These are phyloP conservation scores for Carex myosuroides DNA, from an alignment of 176 grass and related monocot genomes.

Conservation along the genomic window DNA sequence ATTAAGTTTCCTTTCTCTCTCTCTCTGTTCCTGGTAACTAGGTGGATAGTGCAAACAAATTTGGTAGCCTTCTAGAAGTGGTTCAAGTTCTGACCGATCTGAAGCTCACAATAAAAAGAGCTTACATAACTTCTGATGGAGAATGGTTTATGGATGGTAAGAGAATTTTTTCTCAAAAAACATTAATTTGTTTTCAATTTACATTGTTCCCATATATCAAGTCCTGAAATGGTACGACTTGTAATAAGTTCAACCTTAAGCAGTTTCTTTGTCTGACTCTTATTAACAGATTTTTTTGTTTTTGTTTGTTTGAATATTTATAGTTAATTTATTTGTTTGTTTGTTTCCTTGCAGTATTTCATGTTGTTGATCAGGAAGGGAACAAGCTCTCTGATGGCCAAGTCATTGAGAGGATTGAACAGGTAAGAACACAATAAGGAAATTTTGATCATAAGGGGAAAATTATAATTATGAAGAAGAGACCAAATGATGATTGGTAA, in stretches of 20 bases:
- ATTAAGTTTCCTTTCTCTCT: background rate
- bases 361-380: constrained; percentile 60
- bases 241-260: background rate
- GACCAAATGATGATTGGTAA: background rate
- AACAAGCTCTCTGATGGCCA: constrained; percentile 34
- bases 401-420: constrained; percentile 45
- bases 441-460: background rate
- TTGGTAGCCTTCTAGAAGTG: constrained; percentile 85
- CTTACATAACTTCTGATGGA: constrained; percentile 95
- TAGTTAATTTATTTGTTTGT: constrained; percentile 14
- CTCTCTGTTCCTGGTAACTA: constrained; percentile 25
- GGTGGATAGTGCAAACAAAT: constrained; percentile 97
- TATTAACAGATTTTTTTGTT: background rate
- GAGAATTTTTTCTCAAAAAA: background rate
- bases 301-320: background rate
- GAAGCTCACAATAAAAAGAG: constrained; percentile 79
- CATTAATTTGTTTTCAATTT: background rate
- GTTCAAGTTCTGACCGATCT: constrained; percentile 94
- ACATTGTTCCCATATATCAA: background rate
- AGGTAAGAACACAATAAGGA: constrained; percentile 19
- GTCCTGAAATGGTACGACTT: background rate
- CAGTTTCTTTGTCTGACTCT: background rate
- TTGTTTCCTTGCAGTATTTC: constrained; percentile 45
- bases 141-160: constrained; percentile 99
- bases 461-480: background rate